Evolutionary conservation across 2,329 filamentous ascomycete genomes (phyloP).

Genomic region (Penicillium sp.): DNA sequence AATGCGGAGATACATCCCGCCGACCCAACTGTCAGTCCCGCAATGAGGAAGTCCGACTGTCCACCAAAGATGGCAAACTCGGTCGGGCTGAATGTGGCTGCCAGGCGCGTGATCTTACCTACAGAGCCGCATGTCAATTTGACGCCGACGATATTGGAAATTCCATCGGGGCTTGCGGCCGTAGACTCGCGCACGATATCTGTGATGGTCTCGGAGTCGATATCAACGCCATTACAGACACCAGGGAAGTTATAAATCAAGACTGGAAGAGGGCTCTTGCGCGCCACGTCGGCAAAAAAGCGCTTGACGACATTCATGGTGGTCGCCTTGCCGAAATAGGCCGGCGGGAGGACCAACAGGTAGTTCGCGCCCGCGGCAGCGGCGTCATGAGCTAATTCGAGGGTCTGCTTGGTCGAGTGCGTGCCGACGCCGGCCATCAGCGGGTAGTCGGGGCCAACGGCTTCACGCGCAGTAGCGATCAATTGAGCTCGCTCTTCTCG

Average conservation of each 20-base stretch:
- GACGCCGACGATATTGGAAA: constrained; percentile 57
- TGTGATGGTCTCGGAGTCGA: constrained; percentile 60
- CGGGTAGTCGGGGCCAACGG: constrained; percentile 52
- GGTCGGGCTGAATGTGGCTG: constrained; percentile 49
- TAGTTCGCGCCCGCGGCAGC: constrained; percentile 58
- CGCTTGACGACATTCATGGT: constrained; percentile 53
- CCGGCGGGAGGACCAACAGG: constrained; percentile 57
- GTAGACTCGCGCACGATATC: constrained; percentile 48
- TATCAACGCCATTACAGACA: constrained; percentile 63
- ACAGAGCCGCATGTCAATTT: constrained; percentile 63
- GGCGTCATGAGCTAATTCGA: constrained; percentile 58
- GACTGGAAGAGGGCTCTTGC: constrained; percentile 52
- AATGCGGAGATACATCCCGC: constrained; percentile 56
- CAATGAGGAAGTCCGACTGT: constrained; percentile 66
- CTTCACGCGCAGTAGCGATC: constrained; percentile 52
- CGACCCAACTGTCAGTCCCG: constrained; percentile 50
- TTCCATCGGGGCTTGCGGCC: constrained; percentile 15
- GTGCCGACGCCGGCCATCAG: constrained; percentile 62
- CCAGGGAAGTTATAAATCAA: constrained; percentile 66
- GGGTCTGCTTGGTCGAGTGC: constrained; percentile 61
- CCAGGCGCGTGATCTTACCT: constrained; percentile 56
- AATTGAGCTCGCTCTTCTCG: constrained; percentile 56
- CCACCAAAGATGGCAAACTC: constrained; percentile 66
- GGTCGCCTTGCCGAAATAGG: constrained; percentile 62
- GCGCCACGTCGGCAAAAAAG: constrained; percentile 58